phyloP scores from a whole-genome alignment of 1,284 basidiomycete species.

The Xerocomus minutiporus region DNA sequence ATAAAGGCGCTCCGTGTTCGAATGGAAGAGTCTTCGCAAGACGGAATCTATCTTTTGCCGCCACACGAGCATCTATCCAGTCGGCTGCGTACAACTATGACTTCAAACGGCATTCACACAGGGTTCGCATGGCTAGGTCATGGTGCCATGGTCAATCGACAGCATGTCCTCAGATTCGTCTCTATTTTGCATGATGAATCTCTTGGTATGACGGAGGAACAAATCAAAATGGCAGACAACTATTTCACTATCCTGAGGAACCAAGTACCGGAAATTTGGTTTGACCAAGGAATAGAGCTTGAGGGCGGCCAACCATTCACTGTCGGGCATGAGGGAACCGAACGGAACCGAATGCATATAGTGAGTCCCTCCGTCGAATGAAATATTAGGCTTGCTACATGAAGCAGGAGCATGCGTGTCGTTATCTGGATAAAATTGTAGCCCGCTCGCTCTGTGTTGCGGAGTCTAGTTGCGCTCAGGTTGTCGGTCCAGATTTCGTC shows the following conservation, averaged over 20 bases:
- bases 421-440: constrained; percentile 25
- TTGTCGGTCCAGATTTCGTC: constrained; percentile 10
- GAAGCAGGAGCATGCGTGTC: constrained; percentile 24
- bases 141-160: constrained; percentile 50
- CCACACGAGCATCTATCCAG: constrained; percentile 58
- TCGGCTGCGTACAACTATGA: constrained; percentile 37
- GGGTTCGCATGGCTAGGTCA: constrained; percentile 66
- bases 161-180: constrained; percentile 46
- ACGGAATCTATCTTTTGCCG: constrained; percentile 52
- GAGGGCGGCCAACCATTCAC: constrained; percentile 61
- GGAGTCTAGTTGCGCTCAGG: not conserved
- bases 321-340: constrained; percentile 52
- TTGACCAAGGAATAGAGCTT: constrained; percentile 57
- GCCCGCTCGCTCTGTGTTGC: not conserved
- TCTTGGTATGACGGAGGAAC: constrained; percentile 45
- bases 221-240: constrained; percentile 66
- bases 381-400: constrained; percentile 1
- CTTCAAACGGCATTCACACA: constrained; percentile 42
- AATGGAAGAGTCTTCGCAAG: constrained; percentile 28
- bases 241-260: constrained; percentile 60
- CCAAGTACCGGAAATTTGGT: constrained; percentile 48
- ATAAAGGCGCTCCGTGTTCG: constrained; percentile 47
- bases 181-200: constrained; percentile 37
- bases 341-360: constrained; percentile 54
- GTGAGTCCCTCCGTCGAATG: constrained; percentile 36